Evolutionary conservation across 495 filamentous ascomycete species (phyloP), one percentile per base, ranked within the genome.

Genomic region (Hypoxylon cercidicola): DNA sequence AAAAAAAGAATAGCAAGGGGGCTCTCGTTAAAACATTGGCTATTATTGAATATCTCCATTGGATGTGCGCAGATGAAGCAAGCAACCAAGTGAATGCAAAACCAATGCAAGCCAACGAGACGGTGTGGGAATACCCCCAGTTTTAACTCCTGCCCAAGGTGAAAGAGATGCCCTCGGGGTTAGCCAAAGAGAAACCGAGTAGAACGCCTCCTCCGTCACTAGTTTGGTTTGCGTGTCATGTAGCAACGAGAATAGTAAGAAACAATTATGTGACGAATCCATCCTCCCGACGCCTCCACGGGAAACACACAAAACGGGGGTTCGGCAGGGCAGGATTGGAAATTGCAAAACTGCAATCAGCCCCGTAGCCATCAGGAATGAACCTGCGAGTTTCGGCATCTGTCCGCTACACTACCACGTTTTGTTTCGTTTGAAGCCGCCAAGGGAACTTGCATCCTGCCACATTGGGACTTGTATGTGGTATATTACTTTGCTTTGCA

Each of bases 141-240:
- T 54, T 63, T 64, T 68, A 60, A 63, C 49, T 55, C 54, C 35
- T 60, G 65, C 59, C 65, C 65, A 57, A 63, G 65, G 60, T 68
- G 65, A 68, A 68, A 60, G 41, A n/a, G 54, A 35, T 63, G 55
- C 49, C 61, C 65, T 55, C n/a, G 60, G 49, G 55, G 10, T 55
- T 55, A 65, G 62, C 53, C 47, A 46, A 50, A 45, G 39, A 54
- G 35, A 50, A 50, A n/a, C 25, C 21, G 12, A 45, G 46, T 48
- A 55, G 12, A 55, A 25, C 55, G 60, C 65, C 54, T 56, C 60
- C 55, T 60, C 55, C 65, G 60, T 68, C 60, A 68, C 55, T 49
- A 28, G 19, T 43, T 39, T 56, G 28, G 60, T 12, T 39, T 40
- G 54, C 25, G 25, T 67, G 58, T 57, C 58, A 58, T 67, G 51